Evolutionary conservation across 2,329 filamentous ascomycete species (phyloP), one percentile per base, ranked within the genome.

Genomic region (Xylariaceae sp.): DNA sequence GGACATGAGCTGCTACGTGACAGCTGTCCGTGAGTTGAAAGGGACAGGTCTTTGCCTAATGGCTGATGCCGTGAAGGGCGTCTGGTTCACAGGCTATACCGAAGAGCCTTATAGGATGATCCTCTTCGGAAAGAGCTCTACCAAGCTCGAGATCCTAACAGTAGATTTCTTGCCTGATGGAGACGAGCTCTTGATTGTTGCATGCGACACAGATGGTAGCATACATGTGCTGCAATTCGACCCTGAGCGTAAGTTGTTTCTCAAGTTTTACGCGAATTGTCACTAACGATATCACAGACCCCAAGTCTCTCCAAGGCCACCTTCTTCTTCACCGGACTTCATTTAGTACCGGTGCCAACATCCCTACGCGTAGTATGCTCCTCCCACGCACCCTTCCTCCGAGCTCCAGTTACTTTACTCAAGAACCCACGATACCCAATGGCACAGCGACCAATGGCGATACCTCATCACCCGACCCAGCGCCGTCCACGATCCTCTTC

Each of bases 81-180:
- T 97, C 2, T 97, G 93, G 89, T 94, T 98, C 53, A 87, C 88
- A 0, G 93, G 93, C 1, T 98, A 96, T 60, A 93, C 87, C 8
- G 91, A 98, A 66, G 93, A 97, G 58, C 93, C 93, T 1, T 98
- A 97, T 62, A 90, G 87, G 52, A 89, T 98, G 81, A 85, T 89
- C 48, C 76, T 96, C 3, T 89, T 97, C 51, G 89, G 90, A 32
- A 96, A 96, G 66, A 88, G 85, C 54, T 77, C 83, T 30, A 84
- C 86, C 16, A 79, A 79, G 33, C 72, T 96, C 54, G 87, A 93
- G 56, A 79, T 94, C 16, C 65, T 94, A 26, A 78, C 84, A 4
- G 88, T 87, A 2, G 91, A 97, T 44, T 91, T 98, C 56, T 68
- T 98, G 7, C 93, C 93, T 0, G 85, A 91, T 54, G 87, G 87